These are phyloP conservation scores for Leucosporidium yakuticum DNA, from an alignment of 768 basidiomycete genomes.

Conservation along the genomic window DNA sequence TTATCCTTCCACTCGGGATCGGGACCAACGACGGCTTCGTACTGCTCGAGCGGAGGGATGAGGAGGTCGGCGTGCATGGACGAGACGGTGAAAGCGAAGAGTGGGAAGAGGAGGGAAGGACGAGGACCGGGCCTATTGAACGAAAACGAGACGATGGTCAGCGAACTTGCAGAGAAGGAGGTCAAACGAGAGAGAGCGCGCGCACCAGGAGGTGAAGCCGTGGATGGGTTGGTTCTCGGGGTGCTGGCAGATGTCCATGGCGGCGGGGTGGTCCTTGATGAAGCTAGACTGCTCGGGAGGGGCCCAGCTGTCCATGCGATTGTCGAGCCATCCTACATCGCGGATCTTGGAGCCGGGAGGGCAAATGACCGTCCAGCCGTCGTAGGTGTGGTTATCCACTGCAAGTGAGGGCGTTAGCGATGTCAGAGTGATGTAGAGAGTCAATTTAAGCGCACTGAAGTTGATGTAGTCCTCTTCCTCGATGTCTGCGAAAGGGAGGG, in stretches of 20 bases:
- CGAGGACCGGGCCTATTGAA: slow-evolving; percentile 32
- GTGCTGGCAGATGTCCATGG: slow-evolving; percentile 44
- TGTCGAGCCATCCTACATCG: not conserved
- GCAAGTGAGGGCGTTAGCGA: not conserved
- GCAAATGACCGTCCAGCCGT: slow-evolving; percentile 34
- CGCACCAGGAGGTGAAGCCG: slow-evolving; percentile 40
- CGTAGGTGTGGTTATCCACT: slow-evolving; percentile 19
- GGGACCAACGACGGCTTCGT: slow-evolving; percentile 32
- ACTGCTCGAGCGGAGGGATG: slow-evolving; percentile 39
- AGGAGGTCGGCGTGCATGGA: slow-evolving; percentile 39
- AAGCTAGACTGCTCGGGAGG: slow-evolving; percentile 14
- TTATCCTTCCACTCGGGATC: slow-evolving; percentile 44
- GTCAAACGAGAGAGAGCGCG: not conserved
- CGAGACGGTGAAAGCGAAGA: slow-evolving; percentile 37
- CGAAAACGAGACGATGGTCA: not conserved
- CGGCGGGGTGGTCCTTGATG: slow-evolving; percentile 38
- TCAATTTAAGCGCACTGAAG: too few relatives aligned
- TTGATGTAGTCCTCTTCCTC: not conserved
- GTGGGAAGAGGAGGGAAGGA: slow-evolving; percentile 34
- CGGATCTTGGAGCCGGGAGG: slow-evolving; percentile 30
- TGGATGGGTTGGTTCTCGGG: slow-evolving; percentile 39
- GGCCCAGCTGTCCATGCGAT: slow-evolving; percentile 32
- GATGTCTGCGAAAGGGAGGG: not conserved
- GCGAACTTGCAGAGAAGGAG: not conserved
- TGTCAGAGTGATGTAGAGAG: too few relatives aligned